Evolutionary conservation across 805 yeast species (phyloP), one percentile per base, ranked within the genome.

Genomic region (Deakozyma indianensis): DNA sequence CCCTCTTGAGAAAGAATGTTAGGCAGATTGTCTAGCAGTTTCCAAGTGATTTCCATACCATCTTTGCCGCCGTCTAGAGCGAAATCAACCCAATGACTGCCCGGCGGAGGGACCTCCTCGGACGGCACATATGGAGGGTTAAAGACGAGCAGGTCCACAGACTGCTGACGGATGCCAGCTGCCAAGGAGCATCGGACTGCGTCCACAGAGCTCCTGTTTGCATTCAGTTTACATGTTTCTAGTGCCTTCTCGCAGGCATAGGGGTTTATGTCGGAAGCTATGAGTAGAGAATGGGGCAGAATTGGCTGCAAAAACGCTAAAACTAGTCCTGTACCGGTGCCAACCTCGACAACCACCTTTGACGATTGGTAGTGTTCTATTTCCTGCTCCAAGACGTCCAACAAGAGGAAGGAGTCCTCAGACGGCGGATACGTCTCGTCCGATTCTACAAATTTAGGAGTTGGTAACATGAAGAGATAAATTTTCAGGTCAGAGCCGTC

Each of bases 121-220:
- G 90, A 84, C 0, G 98, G 98, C 1, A 92, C 98, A 58, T 92
- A 92, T 0, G 98, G 98, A 0, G 98, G 98, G 56, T 92, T 92
- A 63, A 92, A 92, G 1, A 92, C 68, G 21, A 92, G 64, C 1
- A 90, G 47, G 55, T 92, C 97, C 1, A 87, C 70, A 3, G 63
- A 43, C 1, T 68, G 53, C 0, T 56, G 56, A 11, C 72, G 59
- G 7, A 86, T 50, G 2, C 75, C 68, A 7, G 70, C 53, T 0
- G 82, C 71, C 24, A 87, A 62, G 54, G 74, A 74, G 58, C 78
- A 71, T 48, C 82, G 83, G 1, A 80, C 46, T 0, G 68, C 51
- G 32, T 77, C 83, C 16, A 76, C 51, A 42, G 54, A 57, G 32
- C 44, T 41, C 21, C 49, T 32, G 18, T 54, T 53, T 32, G 48